Percentiles rank a stretch among this genome's conserved stretches.
These are phyloP conservation scores for Albophoma yamanashiensis DNA, from an alignment of 2,329 filamentous ascomycete species.

Conservation along the genomic window DNA sequence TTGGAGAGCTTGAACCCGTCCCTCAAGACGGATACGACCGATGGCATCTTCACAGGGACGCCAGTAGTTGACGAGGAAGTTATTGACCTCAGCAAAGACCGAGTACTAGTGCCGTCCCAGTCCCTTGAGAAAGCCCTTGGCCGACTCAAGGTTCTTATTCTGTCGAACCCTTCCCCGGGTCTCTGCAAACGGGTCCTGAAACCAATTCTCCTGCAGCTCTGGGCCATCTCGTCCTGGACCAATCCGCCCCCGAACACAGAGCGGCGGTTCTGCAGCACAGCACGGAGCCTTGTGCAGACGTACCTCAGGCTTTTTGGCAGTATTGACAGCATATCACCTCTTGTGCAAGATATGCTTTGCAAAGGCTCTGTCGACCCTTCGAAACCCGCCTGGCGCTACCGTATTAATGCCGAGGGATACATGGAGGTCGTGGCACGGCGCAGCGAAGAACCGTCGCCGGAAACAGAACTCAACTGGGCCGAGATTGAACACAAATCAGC, in stretches of 20 bases:
- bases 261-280: constrained; percentile 31
- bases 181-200: constrained; percentile 50
- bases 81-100: constrained; percentile 32
- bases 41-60: constrained; percentile 3
- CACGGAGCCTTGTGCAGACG: constrained; percentile 40
- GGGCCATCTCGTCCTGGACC: constrained; percentile 48
- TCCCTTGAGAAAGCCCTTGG: constrained; percentile 40
- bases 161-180: constrained; percentile 57
- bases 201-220: constrained; percentile 50
- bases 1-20: constrained; percentile 39
- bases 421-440: constrained; percentile 38
- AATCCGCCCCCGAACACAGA: constrained; percentile 20
- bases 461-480: constrained; percentile 25
- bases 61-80: constrained; percentile 24
- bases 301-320: constrained; percentile 48
- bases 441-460: constrained; percentile 2
- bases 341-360: constrained; percentile 46
- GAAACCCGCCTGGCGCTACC: constrained; percentile 41
- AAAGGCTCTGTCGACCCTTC: constrained; percentile 29
- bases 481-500: constrained; percentile 37
- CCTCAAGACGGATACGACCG: constrained; percentile 5
- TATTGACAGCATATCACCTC: constrained; percentile 31
- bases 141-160: constrained; percentile 43
- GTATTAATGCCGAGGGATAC: constrained; percentile 28
- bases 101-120: constrained; percentile 33